phyloP scores from a whole-genome alignment of 1,284 basidiomycete genomes.

The Rhodotorula glutinis region DNA sequence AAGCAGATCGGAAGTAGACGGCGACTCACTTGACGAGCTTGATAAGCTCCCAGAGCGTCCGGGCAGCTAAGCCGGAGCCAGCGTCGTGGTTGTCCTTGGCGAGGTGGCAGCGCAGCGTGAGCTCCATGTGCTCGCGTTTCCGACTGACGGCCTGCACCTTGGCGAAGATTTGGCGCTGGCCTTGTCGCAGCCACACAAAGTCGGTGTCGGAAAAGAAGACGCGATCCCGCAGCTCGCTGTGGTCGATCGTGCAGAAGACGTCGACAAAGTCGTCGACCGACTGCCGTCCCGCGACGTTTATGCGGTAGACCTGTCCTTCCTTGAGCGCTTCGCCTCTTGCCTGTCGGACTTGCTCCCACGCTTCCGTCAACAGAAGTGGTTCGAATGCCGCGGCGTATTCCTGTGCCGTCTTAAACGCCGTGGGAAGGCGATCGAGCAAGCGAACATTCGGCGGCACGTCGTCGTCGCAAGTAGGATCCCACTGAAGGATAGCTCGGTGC shows the following conservation, averaged over 20 bases:
- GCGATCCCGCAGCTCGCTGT: constrained; percentile 60
- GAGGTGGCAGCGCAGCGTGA: constrained; percentile 53
- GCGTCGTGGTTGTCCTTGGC: constrained; percentile 49
- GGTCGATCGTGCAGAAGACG: constrained; percentile 54
- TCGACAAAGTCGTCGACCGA: constrained; percentile 70
- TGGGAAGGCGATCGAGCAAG: constrained; percentile 57
- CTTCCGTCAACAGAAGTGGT: constrained; percentile 84
- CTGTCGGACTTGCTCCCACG: constrained; percentile 82
- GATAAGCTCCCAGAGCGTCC: constrained; percentile 68
- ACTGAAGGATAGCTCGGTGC: constrained; percentile 76
- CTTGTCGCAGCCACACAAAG: constrained; percentile 64
- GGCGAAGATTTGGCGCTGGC: constrained; percentile 58
- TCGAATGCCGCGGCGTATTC: constrained; percentile 77
- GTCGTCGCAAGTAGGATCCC: constrained; percentile 60
- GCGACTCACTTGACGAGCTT: constrained; percentile 73
- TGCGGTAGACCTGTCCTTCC: constrained; percentile 54
- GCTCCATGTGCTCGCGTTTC: constrained; percentile 53
- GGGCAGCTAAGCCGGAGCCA: constrained; percentile 52
- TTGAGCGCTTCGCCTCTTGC: constrained; percentile 60
- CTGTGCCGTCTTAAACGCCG: constrained; percentile 62
- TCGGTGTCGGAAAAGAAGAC: constrained; percentile 77
- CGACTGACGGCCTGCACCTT: constrained; percentile 71
- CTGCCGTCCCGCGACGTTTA: constrained; percentile 62
- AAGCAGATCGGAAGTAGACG: neutral
- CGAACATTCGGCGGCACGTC: constrained; percentile 33